Percentiles rank a stretch among this genome's conserved stretches.
These are phyloP conservation scores for Penicillium sp. DNA, from an alignment of 2,329 filamentous ascomycete genomes.

Conservation along the genomic window DNA sequence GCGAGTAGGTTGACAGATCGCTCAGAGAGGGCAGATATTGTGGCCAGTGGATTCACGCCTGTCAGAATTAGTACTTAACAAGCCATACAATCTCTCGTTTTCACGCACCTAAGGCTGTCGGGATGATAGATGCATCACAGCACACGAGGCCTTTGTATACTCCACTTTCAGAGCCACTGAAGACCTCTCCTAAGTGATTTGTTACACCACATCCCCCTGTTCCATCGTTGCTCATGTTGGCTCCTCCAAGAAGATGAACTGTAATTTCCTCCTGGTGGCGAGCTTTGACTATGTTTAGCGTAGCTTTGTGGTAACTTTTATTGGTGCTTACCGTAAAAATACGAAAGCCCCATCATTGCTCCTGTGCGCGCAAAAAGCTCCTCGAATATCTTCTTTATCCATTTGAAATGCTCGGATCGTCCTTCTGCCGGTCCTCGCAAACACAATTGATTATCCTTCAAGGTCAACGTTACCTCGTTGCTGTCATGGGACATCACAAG, in stretches of 20 bases:
- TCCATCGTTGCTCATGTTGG: constrained; percentile 60
- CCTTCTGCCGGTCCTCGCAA: constrained; percentile 9
- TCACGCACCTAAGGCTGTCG: constrained; percentile 53
- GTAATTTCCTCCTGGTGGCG: constrained; percentile 38
- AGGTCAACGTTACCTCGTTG: constrained; percentile 58
- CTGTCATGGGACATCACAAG: constrained; percentile 67
- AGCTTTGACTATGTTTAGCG: neutral
- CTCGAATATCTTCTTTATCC: constrained; percentile 28
- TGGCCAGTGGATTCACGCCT: constrained; percentile 64
- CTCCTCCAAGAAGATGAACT: constrained; percentile 66
- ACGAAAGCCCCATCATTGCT: constrained; percentile 1
- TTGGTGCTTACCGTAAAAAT: neutral
- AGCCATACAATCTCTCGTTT: neutral
- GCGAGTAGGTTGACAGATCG: constrained; percentile 57
- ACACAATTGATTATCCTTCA: constrained; percentile 54
- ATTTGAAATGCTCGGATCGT: constrained; percentile 13
- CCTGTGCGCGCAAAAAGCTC: constrained; percentile 28
- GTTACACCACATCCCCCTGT: constrained; percentile 58
- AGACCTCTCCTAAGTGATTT: constrained; percentile 61
- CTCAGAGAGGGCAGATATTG: constrained; percentile 67
- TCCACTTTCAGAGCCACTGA: constrained; percentile 52
- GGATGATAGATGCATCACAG: constrained; percentile 61
- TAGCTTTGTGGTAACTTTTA: neutral
- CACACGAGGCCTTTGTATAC: constrained; percentile 60
- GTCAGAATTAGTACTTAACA: neutral